Conservation (phyloP, 1,284 basidiomycete genomes). For the Tylopilus orsonianus region DNA sequence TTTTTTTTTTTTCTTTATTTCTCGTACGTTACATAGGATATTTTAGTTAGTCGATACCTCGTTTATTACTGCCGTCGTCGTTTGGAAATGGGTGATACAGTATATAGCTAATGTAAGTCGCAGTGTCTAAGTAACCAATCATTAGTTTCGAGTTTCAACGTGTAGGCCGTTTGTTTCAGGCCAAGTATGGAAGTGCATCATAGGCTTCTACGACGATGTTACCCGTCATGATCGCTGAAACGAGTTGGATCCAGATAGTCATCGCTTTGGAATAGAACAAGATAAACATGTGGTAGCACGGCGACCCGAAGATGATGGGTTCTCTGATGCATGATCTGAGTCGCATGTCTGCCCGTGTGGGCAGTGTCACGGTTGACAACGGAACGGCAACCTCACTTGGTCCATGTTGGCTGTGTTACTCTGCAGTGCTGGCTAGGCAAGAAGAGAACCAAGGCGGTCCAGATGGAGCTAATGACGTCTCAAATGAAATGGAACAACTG, state of each 20-base stretch:
- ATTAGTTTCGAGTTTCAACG: background rate
- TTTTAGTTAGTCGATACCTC: slow-evolving; percentile 17
- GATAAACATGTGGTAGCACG: background rate
- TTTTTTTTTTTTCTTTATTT: background rate
- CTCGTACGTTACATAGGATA: slow-evolving; percentile 15
- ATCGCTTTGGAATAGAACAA: no score
- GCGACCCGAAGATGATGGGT: background rate
- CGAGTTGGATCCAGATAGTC: background rate
- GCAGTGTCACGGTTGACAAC: background rate
- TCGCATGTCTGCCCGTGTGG: background rate
- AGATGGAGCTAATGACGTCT: no score
- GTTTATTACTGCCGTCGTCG: background rate
- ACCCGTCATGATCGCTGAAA: background rate
- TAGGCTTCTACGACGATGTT: no score
- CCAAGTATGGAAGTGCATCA: no score
- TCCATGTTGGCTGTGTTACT: background rate
- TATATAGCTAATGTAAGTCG: background rate
- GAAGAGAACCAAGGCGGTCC: no score
- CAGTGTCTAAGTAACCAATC: background rate
- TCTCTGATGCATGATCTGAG: background rate
- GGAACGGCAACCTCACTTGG: no score
- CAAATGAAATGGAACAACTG: no score
- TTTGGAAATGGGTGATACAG: no score
- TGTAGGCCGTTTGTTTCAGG: no score
- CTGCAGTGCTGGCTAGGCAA: background rate